Evolutionary conservation across 202 grass and related monocot species (phyloP).

Genomic region (Setaria viridis): DNA sequence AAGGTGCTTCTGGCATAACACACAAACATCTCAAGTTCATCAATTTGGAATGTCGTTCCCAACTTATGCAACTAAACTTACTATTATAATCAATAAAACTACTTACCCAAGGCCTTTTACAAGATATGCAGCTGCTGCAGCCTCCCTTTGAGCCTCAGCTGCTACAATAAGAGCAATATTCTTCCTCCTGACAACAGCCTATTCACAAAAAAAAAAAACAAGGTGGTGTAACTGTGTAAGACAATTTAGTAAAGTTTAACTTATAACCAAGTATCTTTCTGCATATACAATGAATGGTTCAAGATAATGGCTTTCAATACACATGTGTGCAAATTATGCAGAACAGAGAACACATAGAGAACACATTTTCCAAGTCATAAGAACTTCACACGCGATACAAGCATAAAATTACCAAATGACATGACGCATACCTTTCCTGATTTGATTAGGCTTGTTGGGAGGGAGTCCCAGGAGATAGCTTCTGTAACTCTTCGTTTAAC

Average conservation of each 20-base stretch:
- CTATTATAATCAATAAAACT: neutral
- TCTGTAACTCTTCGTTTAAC: constrained; percentile 76
- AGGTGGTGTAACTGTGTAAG: neutral
- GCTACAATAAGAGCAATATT: constrained; percentile 87
- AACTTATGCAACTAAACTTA: constrained; percentile 4
- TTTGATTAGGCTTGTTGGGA: constrained; percentile 77
- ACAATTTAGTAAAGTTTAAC: neutral
- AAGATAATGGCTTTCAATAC: neutral
- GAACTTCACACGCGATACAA: neutral
- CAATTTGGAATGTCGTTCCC: neutral
- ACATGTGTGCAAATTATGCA: neutral
- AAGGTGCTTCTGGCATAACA: neutral
- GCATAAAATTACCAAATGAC: constrained; percentile 3
- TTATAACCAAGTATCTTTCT: constrained; percentile 9
- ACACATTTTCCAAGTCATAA: constrained; percentile 7
- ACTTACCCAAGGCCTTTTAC: constrained; percentile 91
- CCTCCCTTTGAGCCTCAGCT: constrained; percentile 96
- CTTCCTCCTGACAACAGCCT: constrained; percentile 90
- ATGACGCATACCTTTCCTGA: constrained; percentile 71
- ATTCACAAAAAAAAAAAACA: constrained; percentile 51
- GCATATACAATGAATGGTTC: constrained; percentile 6
- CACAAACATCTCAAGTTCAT: neutral
- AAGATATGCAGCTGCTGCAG: constrained; percentile 80
- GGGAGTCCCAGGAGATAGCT: constrained; percentile 83
- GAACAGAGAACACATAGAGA: neutral